These are phyloP conservation scores for Daldinia decipiens DNA, from an alignment of 495 filamentous ascomycete genomes.

Conservation along the genomic window DNA sequence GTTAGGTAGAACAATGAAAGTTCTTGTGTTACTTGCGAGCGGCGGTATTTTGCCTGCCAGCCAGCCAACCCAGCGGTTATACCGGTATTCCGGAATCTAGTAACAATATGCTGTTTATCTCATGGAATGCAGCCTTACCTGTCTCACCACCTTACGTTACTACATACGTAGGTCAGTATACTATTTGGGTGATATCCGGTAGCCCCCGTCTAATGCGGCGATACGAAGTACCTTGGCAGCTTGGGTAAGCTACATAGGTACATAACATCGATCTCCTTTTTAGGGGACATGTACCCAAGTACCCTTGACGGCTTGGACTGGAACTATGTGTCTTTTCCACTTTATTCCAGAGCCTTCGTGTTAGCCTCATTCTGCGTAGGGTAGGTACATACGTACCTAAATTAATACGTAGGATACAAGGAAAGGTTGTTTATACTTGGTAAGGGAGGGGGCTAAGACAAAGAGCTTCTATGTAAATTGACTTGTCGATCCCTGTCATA, in stretches of 20 bases:
- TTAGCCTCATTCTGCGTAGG: background rate
- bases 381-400: background rate
- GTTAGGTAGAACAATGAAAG: slow-evolving; percentile 30
- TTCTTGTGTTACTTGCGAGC: slow-evolving; percentile 13
- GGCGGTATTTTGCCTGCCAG: background rate
- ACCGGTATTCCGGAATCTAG: slow-evolving; percentile 1
- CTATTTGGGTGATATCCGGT: slow-evolving; percentile 18
- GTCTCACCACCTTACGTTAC: slow-evolving; percentile 8
- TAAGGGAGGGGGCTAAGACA: slow-evolving; percentile 22
- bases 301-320: background rate
- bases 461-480: slow-evolving; percentile 24
- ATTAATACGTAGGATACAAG: background rate
- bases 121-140: slow-evolving; percentile 23
- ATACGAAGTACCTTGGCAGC: too few relatives aligned
- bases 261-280: slow-evolving; percentile 14
- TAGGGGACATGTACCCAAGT: background rate
- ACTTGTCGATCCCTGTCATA: slow-evolving; percentile 35
- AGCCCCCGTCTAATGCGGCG: slow-evolving; percentile 24
- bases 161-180: background rate
- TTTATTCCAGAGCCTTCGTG: slow-evolving; percentile 28
- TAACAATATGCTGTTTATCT: slow-evolving; percentile 12
- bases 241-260: background rate
- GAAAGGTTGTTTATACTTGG: slow-evolving; percentile 3
- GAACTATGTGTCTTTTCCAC: slow-evolving; percentile 23
- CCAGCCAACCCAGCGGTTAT: background rate